These are phyloP conservation scores for Calonectria honghensis DNA, from an alignment of 2,329 filamentous ascomycete genomes.

Conservation along the genomic window DNA sequence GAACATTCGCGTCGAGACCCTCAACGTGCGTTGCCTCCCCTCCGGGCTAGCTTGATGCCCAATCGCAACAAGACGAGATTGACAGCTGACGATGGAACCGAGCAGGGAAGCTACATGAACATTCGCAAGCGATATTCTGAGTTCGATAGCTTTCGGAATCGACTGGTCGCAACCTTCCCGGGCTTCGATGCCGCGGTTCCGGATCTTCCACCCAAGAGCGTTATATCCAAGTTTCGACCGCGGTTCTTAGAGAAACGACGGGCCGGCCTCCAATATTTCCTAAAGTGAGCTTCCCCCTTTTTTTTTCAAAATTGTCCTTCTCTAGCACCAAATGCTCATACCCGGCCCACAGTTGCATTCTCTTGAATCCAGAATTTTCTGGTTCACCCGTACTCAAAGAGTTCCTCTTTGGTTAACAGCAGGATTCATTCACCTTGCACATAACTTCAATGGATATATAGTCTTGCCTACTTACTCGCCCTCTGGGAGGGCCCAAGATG, in stretches of 20 bases:
- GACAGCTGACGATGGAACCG: slow-evolving; percentile 28
- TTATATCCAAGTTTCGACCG: slow-evolving; percentile 89
- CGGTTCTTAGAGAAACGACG: slow-evolving; percentile 90
- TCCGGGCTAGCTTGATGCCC: not conserved
- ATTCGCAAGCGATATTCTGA: slow-evolving; percentile 90
- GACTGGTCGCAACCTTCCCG: slow-evolving; percentile 87
- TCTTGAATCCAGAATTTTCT: slow-evolving; percentile 95
- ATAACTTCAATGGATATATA: slow-evolving; percentile 50
- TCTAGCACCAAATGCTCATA: slow-evolving; percentile 38
- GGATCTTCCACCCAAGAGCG: slow-evolving; percentile 91
- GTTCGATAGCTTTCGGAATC: slow-evolving; percentile 87
- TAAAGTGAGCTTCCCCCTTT: slow-evolving; percentile 81
- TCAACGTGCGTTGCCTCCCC: slow-evolving; percentile 75
- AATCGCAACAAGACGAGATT: not conserved
- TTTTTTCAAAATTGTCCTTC: not conserved
- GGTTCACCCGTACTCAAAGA: slow-evolving; percentile 93
- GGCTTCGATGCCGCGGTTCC: slow-evolving; percentile 90
- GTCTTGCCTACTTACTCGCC: slow-evolving; percentile 40
- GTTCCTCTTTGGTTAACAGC: slow-evolving; percentile 82
- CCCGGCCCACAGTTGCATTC: slow-evolving; percentile 79
- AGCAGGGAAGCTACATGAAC: slow-evolving; percentile 76
- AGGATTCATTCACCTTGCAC: slow-evolving; percentile 33
- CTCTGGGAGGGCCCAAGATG: slow-evolving; percentile 46
- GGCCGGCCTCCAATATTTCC: slow-evolving; percentile 90
- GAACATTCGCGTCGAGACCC: slow-evolving; percentile 91